Conservation (phyloP, 495 filamentous ascomycete species). For the Hypoxylon fuscum region DNA sequence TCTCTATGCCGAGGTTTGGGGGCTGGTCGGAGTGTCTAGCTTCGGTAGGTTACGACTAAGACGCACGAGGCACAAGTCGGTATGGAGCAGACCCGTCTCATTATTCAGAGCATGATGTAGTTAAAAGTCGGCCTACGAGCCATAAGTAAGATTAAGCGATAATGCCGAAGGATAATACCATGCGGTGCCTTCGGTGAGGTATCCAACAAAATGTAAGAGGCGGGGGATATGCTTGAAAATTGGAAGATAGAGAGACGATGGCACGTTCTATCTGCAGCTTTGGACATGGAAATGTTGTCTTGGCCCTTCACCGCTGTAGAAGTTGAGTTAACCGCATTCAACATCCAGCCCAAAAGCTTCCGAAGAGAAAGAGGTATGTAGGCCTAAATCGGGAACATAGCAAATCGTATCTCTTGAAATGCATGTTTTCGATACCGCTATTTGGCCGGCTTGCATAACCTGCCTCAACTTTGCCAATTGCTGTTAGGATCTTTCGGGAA, state of each 20-base stretch:
- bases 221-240: conserved; percentile 11
- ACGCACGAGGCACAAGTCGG: conserved; percentile 3
- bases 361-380: conserved; percentile 10
- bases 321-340: neutral
- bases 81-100: conserved; percentile 23
- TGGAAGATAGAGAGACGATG: neutral
- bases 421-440: conserved; percentile 28
- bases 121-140: neutral
- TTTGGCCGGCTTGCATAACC: conserved; percentile 23
- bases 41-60: conserved; percentile 23
- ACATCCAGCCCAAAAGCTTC: neutral
- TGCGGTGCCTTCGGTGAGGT: conserved; percentile 14
- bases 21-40: conserved; percentile 21
- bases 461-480: conserved; percentile 4
- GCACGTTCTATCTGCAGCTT: conserved; percentile 4
- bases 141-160: too few species aligned
- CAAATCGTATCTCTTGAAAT: conserved; percentile 19
- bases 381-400: conserved; percentile 3
- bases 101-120: conserved; percentile 14
- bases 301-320: conserved; percentile 24
- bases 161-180: conserved; percentile 3
- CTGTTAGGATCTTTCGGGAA: conserved; percentile 6
- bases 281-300: conserved; percentile 9
- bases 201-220: conserved; percentile 14
- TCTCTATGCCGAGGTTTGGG: conserved; percentile 16